Conservation (phyloP, 345 rosid genomes). For the Fremontodendron californicum region DNA sequence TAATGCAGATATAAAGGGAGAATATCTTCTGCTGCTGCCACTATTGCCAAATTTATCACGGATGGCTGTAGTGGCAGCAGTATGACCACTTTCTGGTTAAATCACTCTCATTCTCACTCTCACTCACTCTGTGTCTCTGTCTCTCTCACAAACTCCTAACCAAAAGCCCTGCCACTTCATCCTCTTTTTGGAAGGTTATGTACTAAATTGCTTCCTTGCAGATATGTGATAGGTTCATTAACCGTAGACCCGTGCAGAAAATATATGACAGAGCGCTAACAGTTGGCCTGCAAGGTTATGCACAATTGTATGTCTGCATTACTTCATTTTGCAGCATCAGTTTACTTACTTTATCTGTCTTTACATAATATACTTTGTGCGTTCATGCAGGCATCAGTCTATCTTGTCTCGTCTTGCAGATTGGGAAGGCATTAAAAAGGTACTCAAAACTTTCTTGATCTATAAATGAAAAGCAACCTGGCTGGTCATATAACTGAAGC, state of each 20-base stretch:
- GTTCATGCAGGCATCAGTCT: slow-evolving; percentile 65
- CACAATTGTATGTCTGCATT: slow-evolving; percentile 58
- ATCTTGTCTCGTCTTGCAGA: slow-evolving; percentile 71
- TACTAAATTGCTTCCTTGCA: slow-evolving; percentile 27
- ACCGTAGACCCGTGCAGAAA: slow-evolving; percentile 59
- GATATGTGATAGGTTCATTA: slow-evolving; percentile 82
- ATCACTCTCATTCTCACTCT: not conserved
- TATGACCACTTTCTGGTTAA: not conserved
- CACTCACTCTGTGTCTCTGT: not conserved
- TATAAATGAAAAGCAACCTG: not conserved
- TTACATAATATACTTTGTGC: slow-evolving; percentile 5
- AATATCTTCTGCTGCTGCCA: not conserved
- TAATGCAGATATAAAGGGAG: not conserved
- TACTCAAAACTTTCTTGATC: slow-evolving; percentile 14
- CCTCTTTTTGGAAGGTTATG: not conserved
- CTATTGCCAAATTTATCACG: not conserved
- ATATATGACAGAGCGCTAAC: slow-evolving; percentile 71
- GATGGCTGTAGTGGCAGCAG: not conserved
- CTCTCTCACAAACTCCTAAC: not conserved
- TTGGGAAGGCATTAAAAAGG: slow-evolving; percentile 87
- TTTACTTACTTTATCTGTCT: not conserved
- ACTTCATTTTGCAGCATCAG: not conserved
- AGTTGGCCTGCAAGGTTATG: slow-evolving; percentile 85
- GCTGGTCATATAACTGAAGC: not conserved
- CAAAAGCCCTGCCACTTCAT: not conserved